These are phyloP conservation scores for Rhynchospora tenuis DNA, from an alignment of 176 grass and related monocot genomes.

Conservation along the genomic window DNA sequence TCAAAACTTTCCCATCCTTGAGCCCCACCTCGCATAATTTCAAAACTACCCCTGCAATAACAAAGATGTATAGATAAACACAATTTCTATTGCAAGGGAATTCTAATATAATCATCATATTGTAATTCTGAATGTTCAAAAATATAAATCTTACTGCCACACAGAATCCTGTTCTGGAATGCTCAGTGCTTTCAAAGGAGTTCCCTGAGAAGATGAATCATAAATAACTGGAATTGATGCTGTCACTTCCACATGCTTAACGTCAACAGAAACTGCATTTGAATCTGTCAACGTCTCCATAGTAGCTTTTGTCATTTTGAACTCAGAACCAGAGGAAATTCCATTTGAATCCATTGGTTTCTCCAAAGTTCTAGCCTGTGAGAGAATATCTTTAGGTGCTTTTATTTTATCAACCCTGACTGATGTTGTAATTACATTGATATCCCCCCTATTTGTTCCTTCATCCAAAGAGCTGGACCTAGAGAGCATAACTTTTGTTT, in stretches of 20 bases:
- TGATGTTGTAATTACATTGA: slow-evolving; percentile 16
- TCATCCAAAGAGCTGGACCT: neutral
- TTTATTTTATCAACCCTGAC: slow-evolving; percentile 7
- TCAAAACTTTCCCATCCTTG: slow-evolving; percentile 37
- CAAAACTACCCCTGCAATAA: slow-evolving; percentile 73
- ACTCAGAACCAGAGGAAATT: slow-evolving; percentile 13
- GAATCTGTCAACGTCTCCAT: neutral
- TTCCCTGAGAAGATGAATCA: slow-evolving; percentile 40
- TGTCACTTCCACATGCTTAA: slow-evolving; percentile 30
- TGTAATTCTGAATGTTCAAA: slow-evolving; percentile 14
- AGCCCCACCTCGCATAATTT: slow-evolving; percentile 54
- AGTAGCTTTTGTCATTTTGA: neutral
- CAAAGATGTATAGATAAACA: slow-evolving; percentile 32
- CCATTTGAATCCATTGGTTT: slow-evolving; percentile 13
- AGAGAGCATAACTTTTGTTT: neutral
- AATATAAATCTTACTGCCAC: slow-evolving; percentile 86
- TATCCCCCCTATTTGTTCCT: neutral
- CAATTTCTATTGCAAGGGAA: neutral
- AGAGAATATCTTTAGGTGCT: slow-evolving; percentile 3
- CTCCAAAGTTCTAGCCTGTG: neutral
- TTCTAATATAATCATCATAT: neutral
- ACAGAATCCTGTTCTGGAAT: slow-evolving; percentile 79
- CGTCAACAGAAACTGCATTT: slow-evolving; percentile 8
- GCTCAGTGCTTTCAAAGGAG: slow-evolving; percentile 36
- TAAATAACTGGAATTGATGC: slow-evolving; percentile 21